Evolutionary conservation across 2,329 filamentous ascomycete genomes (phyloP).

Genomic region (Bimuria novae-zelandiae): DNA sequence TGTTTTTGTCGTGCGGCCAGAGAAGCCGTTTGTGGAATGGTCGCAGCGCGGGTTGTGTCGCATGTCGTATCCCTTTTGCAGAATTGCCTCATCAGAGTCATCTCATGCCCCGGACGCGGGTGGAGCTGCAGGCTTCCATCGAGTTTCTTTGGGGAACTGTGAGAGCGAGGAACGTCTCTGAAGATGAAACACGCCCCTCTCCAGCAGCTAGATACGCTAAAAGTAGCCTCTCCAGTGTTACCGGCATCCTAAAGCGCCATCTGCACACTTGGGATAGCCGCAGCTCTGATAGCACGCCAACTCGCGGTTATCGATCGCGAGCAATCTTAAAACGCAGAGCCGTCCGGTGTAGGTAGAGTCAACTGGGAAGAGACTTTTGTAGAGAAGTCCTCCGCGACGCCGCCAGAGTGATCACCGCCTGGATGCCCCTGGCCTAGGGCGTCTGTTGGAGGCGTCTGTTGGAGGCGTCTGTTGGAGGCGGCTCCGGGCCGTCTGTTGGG

Average conservation of each 20-base stretch:
- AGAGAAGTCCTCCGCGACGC: conserved; percentile 2
- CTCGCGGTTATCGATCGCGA: not conserved
- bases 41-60: not conserved
- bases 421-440: conserved; percentile 17
- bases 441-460: too few relatives aligned
- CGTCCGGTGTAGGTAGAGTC: not conserved
- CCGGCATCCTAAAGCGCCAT: not conserved
- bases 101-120: too few relatives aligned
- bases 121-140: conserved; percentile 5
- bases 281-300: not conserved
- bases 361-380: not conserved
- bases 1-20: not conserved
- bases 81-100: too few relatives aligned
- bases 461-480: too few relatives aligned
- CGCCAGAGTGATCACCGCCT: conserved; percentile 24
- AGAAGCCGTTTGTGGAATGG: not conserved
- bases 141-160: not conserved
- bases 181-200: conserved; percentile 11
- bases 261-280: not conserved
- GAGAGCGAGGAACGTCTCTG: not conserved
- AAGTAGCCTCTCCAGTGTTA: not conserved
- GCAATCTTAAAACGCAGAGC: not conserved
- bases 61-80: too few relatives aligned
- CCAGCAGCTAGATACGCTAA: conserved; percentile 1
- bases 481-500: not conserved